Evolutionary conservation across 2,329 filamentous ascomycete genomes (phyloP).

Genomic region (Thelonectria rubi): DNA sequence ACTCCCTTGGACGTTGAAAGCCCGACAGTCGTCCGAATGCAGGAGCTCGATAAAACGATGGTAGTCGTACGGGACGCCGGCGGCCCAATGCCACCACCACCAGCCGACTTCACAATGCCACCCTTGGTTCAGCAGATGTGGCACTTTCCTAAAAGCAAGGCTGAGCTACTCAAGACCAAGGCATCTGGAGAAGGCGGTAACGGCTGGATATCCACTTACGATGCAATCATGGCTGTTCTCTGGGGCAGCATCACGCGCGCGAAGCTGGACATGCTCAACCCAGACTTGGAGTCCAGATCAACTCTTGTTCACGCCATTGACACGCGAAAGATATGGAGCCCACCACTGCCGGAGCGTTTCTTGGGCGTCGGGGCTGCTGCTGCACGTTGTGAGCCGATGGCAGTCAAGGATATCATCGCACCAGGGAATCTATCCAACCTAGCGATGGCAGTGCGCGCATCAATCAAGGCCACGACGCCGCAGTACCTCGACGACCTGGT

Average conservation of each 20-base stretch:
- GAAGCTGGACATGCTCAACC: slow-evolving; percentile 19
- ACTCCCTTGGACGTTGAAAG: background rate
- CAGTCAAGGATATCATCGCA: slow-evolving; percentile 14
- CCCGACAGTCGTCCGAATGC: background rate
- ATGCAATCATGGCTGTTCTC: slow-evolving; percentile 23
- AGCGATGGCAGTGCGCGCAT: slow-evolving; percentile 10
- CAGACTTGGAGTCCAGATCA: slow-evolving; percentile 16
- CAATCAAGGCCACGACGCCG: slow-evolving; percentile 15
- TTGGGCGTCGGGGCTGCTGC: slow-evolving; percentile 11
- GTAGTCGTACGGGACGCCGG: slow-evolving; percentile 20
- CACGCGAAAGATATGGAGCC: slow-evolving; percentile 9
- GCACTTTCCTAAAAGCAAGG: slow-evolving; percentile 13
- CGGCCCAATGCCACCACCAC: slow-evolving; percentile 17
- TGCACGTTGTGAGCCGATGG: slow-evolving; percentile 9
- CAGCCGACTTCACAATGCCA: slow-evolving; percentile 27
- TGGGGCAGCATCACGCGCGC: slow-evolving; percentile 26
- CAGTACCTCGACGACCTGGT: slow-evolving; percentile 15
- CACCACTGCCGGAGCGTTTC: slow-evolving; percentile 21
- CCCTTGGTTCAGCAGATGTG: slow-evolving; percentile 23
- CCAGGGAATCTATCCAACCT: slow-evolving; percentile 1
- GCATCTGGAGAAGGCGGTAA: background rate
- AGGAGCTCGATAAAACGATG: slow-evolving; percentile 10
- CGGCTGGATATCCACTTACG: slow-evolving; percentile 29
- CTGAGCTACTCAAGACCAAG: slow-evolving; percentile 20
- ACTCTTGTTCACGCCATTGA: slow-evolving; percentile 27